Percentiles rank a stretch among this genome's conserved stretches.
Evolutionary conservation across 129 eudicot species (phyloP).

Genomic region (Chrysanthemum lavandulifolium): DNA sequence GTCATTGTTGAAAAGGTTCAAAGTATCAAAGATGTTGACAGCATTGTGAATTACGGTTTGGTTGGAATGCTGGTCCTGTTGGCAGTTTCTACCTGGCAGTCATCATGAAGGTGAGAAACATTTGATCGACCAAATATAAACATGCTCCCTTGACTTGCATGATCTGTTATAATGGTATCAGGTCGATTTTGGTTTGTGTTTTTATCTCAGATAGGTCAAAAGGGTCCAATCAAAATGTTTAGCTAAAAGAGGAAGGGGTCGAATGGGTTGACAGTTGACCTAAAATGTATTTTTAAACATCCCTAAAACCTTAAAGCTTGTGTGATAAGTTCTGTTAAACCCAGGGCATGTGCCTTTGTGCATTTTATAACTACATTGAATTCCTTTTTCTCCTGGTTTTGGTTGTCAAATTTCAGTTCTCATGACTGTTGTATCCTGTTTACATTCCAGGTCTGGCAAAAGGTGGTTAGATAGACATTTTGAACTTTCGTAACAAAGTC

Average conservation of each 20-base stretch:
- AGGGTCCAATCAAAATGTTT: no score
- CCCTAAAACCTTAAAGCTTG: neutral
- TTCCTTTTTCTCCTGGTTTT: no score
- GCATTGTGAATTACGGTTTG: conserved; percentile 67
- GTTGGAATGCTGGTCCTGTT: conserved; percentile 53
- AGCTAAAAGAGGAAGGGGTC: no score
- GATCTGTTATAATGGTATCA: neutral
- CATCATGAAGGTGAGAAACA: conserved; percentile 53
- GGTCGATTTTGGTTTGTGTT: neutral
- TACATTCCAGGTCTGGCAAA: neutral
- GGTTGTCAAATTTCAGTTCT: neutral
- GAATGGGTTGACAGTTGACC: no score
- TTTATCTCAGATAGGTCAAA: neutral
- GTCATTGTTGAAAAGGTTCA: conserved; percentile 46
- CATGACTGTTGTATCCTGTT: neutral
- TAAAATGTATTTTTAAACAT: neutral
- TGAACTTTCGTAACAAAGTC: neutral
- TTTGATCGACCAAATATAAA: conserved; percentile 13
- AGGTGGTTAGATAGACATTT: neutral
- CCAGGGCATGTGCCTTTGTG: no score
- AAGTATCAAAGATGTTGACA: conserved; percentile 50
- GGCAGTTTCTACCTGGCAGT: conserved; percentile 62
- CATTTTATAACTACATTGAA: no score
- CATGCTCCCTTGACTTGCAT: neutral
- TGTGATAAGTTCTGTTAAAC: no score